phyloP scores from a whole-genome alignment of 2,329 filamentous ascomycete species.

The Microcera coccophila region DNA sequence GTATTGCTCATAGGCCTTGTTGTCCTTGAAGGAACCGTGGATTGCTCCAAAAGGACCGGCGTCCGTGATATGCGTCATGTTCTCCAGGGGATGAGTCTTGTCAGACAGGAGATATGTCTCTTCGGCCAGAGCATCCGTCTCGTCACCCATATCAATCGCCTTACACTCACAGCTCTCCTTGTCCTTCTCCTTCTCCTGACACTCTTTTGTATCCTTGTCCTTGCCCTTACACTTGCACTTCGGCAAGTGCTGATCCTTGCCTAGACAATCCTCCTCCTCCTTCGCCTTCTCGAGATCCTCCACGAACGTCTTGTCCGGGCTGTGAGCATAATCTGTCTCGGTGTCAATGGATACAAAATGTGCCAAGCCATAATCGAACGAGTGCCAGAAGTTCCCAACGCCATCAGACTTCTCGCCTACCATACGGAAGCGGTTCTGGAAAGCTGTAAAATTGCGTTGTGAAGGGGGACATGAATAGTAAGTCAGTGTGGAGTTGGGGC shows the following conservation, averaged over 20 bases:
- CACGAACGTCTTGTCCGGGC: conserved; percentile 43
- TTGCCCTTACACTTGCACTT: too few species aligned
- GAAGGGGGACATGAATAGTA: conserved; percentile 52
- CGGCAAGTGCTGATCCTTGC: too few species aligned
- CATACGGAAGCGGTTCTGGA: conserved; percentile 50
- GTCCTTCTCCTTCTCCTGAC: too few species aligned
- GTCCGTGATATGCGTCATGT: conserved; percentile 45
- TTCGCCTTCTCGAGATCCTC: conserved; percentile 38
- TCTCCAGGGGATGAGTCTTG: conserved; percentile 36
- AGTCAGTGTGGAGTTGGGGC: conserved; percentile 34
- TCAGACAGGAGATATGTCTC: too few species aligned
- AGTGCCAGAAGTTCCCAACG: conserved; percentile 52
- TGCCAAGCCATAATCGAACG: conserved; percentile 51
- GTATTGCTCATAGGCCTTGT: conserved; percentile 44
- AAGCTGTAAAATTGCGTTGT: conserved; percentile 50
- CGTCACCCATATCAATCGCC: too few species aligned
- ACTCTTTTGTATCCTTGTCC: too few species aligned
- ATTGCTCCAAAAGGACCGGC: conserved; percentile 47
- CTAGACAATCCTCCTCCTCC: too few species aligned
- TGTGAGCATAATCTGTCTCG: conserved; percentile 49
- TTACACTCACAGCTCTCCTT: too few species aligned
- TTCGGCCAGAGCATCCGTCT: too few species aligned
- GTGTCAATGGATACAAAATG: conserved; percentile 47
- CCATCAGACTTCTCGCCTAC: conserved; percentile 45
- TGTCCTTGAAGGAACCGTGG: conserved; percentile 35